These are phyloP conservation scores for Pyrenochaeta sp. DNA, from an alignment of 2,329 filamentous ascomycete species.

Conservation along the genomic window DNA sequence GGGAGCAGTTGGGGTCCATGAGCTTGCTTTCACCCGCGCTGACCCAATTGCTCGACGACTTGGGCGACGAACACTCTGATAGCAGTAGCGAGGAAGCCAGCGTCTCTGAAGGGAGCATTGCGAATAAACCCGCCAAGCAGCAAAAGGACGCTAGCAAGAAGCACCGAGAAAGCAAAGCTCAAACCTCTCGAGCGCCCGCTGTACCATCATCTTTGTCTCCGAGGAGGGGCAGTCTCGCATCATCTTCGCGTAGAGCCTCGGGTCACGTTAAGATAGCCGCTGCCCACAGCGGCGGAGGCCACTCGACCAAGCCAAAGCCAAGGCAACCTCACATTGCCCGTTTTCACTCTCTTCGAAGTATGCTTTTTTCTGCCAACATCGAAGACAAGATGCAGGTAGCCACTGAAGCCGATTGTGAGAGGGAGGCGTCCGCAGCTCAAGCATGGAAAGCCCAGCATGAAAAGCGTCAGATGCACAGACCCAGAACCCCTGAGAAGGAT, in stretches of 20 bases:
- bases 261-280: conserved; percentile 12
- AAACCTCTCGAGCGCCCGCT: conserved; percentile 8
- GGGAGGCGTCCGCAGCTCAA: conserved; percentile 23
- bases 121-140: conserved; percentile 13
- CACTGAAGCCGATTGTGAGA: conserved; percentile 23
- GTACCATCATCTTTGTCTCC: conserved; percentile 18
- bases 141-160: conserved; percentile 9
- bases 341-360: conserved; percentile 44
- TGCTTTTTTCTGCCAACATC: conserved; percentile 41
- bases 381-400: conserved; percentile 34
- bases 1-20: conserved; percentile 21
- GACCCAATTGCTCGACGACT: conserved; percentile 36
- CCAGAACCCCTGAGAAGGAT: conserved; percentile 33
- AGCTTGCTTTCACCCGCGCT: conserved; percentile 40
- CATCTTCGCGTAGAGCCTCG: conserved; percentile 16
- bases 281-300: conserved; percentile 10
- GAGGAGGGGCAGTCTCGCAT: conserved; percentile 16
- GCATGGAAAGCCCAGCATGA: conserved; percentile 42
- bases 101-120: conserved; percentile 19
- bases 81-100: conserved; percentile 32
- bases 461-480: conserved; percentile 31
- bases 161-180: conserved; percentile 13
- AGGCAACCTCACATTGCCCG: conserved; percentile 38
- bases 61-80: conserved; percentile 34
- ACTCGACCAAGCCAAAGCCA: conserved; percentile 19